Conservation (phyloP, 2,329 filamentous ascomycete genomes). For the Mollisiaceae sp. region DNA sequence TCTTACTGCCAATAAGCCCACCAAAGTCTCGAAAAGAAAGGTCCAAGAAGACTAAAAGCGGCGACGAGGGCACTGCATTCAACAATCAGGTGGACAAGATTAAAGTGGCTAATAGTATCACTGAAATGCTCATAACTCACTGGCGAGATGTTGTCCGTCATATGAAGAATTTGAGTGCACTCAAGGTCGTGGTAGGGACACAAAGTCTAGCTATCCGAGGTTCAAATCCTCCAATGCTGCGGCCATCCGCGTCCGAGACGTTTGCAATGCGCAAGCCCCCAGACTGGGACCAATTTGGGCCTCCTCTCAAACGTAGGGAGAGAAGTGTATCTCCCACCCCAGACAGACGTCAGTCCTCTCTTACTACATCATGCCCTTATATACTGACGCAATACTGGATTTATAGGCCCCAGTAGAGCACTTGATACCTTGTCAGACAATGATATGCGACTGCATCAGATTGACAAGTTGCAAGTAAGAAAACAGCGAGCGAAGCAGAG, state of each 20-base stretch:
- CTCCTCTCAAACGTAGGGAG: constrained; percentile 30
- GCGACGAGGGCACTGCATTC: constrained; percentile 32
- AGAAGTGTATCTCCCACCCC: constrained; percentile 46
- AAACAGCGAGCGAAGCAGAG: constrained; percentile 35
- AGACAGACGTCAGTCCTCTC: constrained; percentile 38
- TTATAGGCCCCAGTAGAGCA: constrained; percentile 13
- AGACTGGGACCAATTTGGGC: constrained; percentile 42
- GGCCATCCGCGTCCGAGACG: constrained; percentile 50
- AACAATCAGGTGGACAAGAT: constrained; percentile 56
- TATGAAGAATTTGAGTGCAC: constrained; percentile 52
- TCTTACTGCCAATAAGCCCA: constrained; percentile 42
- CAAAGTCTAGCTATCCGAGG: constrained; percentile 27
- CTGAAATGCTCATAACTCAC: constrained; percentile 69
- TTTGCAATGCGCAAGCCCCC: constrained; percentile 47
- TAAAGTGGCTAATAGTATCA: constrained; percentile 60
- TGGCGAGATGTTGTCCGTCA: constrained; percentile 69
- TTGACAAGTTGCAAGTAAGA: constrained; percentile 31
- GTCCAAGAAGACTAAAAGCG: constrained; percentile 42
- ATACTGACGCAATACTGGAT: neutral
- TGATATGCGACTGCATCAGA: constrained; percentile 2
- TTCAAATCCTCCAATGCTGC: constrained; percentile 35
- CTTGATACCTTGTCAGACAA: constrained; percentile 3
- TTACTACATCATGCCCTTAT: constrained; percentile 12
- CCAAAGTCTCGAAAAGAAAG: constrained; percentile 51
- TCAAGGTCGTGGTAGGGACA: constrained; percentile 25